Evolutionary conservation across 352 stramenopile genomes (phyloP).

Genomic region (Globisporangium nagaii): DNA sequence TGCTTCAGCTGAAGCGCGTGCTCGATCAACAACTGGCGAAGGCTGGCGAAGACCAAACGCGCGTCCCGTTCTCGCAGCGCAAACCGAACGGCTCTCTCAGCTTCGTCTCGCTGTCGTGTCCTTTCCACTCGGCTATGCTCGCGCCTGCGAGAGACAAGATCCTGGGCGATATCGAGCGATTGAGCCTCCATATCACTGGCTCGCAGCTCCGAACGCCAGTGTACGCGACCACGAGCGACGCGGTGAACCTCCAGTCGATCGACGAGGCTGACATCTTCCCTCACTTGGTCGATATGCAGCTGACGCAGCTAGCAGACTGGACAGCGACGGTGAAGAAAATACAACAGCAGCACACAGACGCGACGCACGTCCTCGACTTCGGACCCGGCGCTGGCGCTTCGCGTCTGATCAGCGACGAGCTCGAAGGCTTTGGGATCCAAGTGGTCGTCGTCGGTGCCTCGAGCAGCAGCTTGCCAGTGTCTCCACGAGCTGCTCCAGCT

Average conservation of each 20-base stretch:
- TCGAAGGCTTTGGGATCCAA: constrained; percentile 51
- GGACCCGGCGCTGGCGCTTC: constrained; percentile 53
- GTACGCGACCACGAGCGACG: constrained; percentile 46
- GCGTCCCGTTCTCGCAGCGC: constrained; percentile 74
- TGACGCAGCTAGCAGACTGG: constrained; percentile 62
- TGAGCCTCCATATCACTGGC: constrained; percentile 35
- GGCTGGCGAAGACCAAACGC: constrained; percentile 56
- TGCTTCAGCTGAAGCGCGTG: constrained; percentile 44
- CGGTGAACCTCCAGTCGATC: constrained; percentile 46
- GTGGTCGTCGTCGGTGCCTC: constrained; percentile 48
- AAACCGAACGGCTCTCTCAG: constrained; percentile 56
- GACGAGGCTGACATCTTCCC: constrained; percentile 34
- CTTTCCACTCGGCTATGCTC: constrained; percentile 73
- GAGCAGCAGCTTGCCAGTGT: constrained; percentile 23
- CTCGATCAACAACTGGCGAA: constrained; percentile 47
- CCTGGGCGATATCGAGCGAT: constrained; percentile 38
- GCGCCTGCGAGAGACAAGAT: constrained; percentile 34
- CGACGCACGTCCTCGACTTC: constrained; percentile 77
- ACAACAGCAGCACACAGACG: constrained; percentile 22
- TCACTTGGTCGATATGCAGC: constrained; percentile 55
- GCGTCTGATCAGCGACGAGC: constrained; percentile 30
- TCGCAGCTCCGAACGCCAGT: constrained; percentile 60
- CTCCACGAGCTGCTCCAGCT: constrained; percentile 23
- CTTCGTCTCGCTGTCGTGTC: constrained; percentile 59
- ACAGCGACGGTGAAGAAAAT: constrained; percentile 39